Percentiles rank a stretch among this genome's conserved stretches.
Evolutionary conservation across 805 yeast species (phyloP).

Genomic region (Clavispora asparagi): DNA sequence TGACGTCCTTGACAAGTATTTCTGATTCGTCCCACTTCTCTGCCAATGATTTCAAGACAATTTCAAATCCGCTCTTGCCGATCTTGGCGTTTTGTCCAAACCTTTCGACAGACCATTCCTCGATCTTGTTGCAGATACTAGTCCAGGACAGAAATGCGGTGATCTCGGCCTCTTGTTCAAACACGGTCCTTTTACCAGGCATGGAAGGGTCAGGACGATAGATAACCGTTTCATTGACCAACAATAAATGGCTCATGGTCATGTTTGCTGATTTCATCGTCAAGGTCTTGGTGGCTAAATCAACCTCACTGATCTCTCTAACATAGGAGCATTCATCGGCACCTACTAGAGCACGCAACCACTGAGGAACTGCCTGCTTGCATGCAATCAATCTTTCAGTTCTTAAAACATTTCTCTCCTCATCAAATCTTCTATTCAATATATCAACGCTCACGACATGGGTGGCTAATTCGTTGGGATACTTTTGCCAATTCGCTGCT

Average conservation of each 20-base stretch:
- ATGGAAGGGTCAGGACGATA: constrained; percentile 64
- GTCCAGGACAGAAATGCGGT: constrained; percentile 74
- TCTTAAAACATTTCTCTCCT: constrained; percentile 45
- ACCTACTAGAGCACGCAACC: constrained; percentile 74
- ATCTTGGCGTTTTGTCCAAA: constrained; percentile 81
- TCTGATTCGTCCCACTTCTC: constrained; percentile 41
- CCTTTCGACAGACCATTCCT: constrained; percentile 87
- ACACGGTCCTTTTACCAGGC: constrained; percentile 50
- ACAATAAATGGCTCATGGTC: constrained; percentile 69
- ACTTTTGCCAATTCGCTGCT: constrained; percentile 94
- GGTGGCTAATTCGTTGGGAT: constrained; percentile 89
- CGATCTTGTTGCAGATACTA: constrained; percentile 73
- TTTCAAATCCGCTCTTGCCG: constrained; percentile 83
- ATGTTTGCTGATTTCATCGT: constrained; percentile 82
- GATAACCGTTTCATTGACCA: constrained; percentile 82
- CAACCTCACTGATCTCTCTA: constrained; percentile 84
- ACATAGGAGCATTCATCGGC: constrained; percentile 71
- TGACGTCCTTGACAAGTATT: constrained; percentile 29
- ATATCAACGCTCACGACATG: constrained; percentile 95
- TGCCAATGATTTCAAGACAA: constrained; percentile 55
- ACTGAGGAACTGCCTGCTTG: constrained; percentile 77
- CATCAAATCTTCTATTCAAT: constrained; percentile 62
- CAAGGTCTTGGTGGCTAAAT: constrained; percentile 56
- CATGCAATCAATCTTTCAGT: constrained; percentile 89
- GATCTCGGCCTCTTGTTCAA: constrained; percentile 81